A percentile compares a stretch with the other conserved stretches of the same genome.
Conservation (phyloP, 345 rosid species). For the Durio zibethinus region DNA sequence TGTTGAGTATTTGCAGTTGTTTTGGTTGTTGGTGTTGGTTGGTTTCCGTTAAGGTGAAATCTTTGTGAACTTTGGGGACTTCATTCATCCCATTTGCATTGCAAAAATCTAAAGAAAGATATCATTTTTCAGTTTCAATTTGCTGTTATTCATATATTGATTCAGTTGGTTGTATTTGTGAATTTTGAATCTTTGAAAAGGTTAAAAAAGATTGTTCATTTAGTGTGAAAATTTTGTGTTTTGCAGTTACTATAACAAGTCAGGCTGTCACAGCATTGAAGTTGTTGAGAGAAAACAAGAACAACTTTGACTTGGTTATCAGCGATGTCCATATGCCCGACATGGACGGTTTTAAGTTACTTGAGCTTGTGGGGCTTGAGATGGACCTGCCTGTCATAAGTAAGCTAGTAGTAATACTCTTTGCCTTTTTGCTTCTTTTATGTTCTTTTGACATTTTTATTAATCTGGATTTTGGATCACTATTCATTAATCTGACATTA, state of each 20-base stretch:
- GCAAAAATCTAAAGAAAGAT: background rate
- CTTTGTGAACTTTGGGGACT: background rate
- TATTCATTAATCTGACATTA: background rate
- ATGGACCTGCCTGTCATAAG: conserved; percentile 86
- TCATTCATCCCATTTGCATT: background rate
- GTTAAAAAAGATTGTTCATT: background rate
- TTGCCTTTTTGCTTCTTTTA: background rate
- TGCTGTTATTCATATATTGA: conserved; percentile 6
- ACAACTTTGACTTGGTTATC: conserved; percentile 69
- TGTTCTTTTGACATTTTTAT: background rate
- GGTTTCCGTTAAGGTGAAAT: background rate
- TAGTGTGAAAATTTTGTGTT: conserved; percentile 18
- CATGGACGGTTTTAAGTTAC: conserved; percentile 83
- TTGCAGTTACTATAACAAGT: conserved; percentile 62
- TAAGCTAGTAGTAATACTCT: conserved; percentile 28
- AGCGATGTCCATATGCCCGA: conserved; percentile 84
- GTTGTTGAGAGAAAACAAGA: conserved; percentile 65
- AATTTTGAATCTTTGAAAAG: conserved; percentile 5
- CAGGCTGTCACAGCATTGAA: conserved; percentile 55
- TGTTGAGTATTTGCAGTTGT: background rate
- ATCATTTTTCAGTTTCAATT: conserved; percentile 2
- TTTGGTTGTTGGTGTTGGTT: background rate
- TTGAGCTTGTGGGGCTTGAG: conserved; percentile 81
- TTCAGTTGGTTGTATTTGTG: conserved; percentile 6
- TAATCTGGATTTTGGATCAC: background rate